Evolutionary conservation across 371 early-diverging fungal genomes (phyloP).

Genomic region (Apophysomyces elegans): DNA sequence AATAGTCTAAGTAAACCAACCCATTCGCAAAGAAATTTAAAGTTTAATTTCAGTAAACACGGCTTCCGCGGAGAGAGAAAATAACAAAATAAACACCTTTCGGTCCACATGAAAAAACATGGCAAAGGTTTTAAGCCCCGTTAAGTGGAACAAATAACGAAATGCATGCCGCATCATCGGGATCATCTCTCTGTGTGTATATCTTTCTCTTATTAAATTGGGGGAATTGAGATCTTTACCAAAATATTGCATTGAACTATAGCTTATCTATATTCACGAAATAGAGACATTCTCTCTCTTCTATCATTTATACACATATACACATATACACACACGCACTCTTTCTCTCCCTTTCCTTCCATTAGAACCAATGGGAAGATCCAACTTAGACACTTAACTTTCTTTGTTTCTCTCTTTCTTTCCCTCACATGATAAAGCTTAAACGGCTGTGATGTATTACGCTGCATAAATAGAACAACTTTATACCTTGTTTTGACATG

Average conservation of each 20-base stretch:
- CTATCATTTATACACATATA: too few relatives aligned
- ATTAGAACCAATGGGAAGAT: too few relatives aligned
- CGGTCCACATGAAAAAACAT: slow-evolving; percentile 10
- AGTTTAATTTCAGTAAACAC: slow-evolving; percentile 10
- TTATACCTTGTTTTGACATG: slow-evolving; percentile 11
- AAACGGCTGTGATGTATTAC: slow-evolving; percentile 11
- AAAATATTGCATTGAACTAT: too few relatives aligned
- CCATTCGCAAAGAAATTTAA: neutral
- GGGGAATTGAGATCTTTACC: too few relatives aligned
- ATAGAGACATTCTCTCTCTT: too few relatives aligned
- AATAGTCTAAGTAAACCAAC: neutral
- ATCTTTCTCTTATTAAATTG: too few relatives aligned
- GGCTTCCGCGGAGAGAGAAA: neutral
- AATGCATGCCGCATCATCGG: slow-evolving; percentile 11
- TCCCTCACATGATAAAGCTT: slow-evolving; percentile 11
- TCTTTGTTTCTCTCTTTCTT: neutral
- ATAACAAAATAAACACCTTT: neutral
- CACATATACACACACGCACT: too few relatives aligned
- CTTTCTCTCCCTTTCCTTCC: too few relatives aligned
- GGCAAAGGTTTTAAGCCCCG: slow-evolving; percentile 9
- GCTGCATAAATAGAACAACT: slow-evolving; percentile 11
- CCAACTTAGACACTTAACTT: too few relatives aligned
- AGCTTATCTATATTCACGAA: too few relatives aligned
- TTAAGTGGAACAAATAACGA: neutral
- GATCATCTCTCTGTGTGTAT: neutral